A percentile compares a stretch with the other conserved stretches of the same genome.
Conservation (phyloP, 352 stramenopile species). For the Stephanocyclus meneghinianus region DNA sequence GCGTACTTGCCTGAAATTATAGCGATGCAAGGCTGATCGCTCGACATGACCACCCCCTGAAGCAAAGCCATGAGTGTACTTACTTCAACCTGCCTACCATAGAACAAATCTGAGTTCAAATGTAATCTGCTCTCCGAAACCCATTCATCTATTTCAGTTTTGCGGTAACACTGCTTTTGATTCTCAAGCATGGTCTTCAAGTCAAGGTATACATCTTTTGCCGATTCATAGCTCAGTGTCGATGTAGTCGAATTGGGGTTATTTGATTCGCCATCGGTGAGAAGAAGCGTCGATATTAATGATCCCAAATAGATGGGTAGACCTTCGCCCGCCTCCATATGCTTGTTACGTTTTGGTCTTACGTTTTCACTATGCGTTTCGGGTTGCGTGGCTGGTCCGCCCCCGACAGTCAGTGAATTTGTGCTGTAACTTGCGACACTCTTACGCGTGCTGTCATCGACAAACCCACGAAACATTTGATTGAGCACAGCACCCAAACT, state of each 20-base stretch:
- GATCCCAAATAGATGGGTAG: constrained; percentile 34
- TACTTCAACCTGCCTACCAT: constrained; percentile 33
- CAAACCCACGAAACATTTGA: constrained; percentile 22
- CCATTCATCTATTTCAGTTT: neutral
- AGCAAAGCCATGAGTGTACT: constrained; percentile 35
- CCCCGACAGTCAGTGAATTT: neutral
- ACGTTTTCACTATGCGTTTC: neutral
- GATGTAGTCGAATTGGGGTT: neutral
- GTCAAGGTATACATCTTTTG: constrained; percentile 33
- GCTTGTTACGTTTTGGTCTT: constrained; percentile 20
- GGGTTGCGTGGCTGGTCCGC: neutral
- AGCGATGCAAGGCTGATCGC: constrained; percentile 24
- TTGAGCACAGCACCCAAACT: constrained; percentile 16
- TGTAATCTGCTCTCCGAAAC: constrained; percentile 3
- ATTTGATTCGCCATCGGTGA: neutral
- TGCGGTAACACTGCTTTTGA: neutral
- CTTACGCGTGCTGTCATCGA: neutral
- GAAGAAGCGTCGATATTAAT: constrained; percentile 29
- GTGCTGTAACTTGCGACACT: neutral
- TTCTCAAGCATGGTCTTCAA: constrained; percentile 24
- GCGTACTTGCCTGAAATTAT: constrained; percentile 2
- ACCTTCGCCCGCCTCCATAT: constrained; percentile 5
- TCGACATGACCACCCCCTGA: neutral
- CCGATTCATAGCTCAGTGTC: constrained; percentile 22
- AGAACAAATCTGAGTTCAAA: constrained; percentile 14